These are phyloP conservation scores for Nicotiana attenuata DNA, from an alignment of 257 asterid genomes.

Conservation along the genomic window DNA sequence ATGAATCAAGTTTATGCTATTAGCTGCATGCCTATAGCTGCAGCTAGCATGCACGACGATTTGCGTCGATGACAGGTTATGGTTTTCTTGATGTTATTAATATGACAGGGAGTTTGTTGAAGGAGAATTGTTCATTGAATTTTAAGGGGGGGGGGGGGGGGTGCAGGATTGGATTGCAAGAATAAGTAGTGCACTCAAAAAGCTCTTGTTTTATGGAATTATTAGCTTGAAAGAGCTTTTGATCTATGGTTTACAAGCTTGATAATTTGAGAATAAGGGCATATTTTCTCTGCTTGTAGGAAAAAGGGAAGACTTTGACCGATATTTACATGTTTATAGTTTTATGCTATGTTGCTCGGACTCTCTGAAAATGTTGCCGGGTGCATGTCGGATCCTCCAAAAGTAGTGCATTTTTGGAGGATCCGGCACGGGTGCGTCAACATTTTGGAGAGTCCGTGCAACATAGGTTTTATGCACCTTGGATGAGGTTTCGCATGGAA, in stretches of 20 bases:
- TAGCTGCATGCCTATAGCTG: not conserved
- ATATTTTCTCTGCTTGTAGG: not conserved
- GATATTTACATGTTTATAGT: not conserved
- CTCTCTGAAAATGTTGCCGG: no score
- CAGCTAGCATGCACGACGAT: not conserved
- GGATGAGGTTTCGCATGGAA: not conserved
- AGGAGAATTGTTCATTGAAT: not conserved
- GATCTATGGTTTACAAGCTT: not conserved
- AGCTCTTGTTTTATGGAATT: not conserved
- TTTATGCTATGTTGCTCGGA: no score
- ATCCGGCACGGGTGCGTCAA: no score
- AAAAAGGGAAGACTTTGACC: not conserved
- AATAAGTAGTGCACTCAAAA: not conserved
- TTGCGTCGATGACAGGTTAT: not conserved
- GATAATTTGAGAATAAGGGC: not conserved
- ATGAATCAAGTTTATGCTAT: not conserved
- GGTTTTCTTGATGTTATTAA: not conserved
- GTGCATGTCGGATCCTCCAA: no score
- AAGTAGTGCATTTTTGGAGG: no score
- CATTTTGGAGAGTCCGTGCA: no score
- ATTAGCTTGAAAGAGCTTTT: not conserved
- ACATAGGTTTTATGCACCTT: not conserved
- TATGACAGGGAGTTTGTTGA: not conserved
- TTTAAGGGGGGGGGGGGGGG: not conserved
- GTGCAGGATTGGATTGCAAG: not conserved